phyloP scores from a whole-genome alignment of 345 rosid species.

The Euphorbia pulcherrima region DNA sequence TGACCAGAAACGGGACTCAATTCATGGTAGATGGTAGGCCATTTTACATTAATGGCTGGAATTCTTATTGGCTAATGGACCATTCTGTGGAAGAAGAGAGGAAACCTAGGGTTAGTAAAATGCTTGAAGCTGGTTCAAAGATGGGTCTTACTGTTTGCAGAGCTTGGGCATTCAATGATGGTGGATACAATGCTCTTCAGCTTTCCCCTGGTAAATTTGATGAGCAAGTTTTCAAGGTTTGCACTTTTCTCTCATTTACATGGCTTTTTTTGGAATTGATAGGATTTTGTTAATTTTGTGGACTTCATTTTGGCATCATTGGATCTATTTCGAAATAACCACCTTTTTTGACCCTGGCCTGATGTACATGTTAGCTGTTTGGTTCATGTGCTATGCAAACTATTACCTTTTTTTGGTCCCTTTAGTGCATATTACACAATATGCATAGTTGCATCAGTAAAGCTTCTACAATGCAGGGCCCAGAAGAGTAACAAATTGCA shows the following conservation, averaged over 20 bases:
- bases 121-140: constrained; percentile 74
- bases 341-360: too few species aligned
- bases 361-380: too few species aligned
- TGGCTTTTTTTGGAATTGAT: too few species aligned
- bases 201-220: constrained; percentile 81
- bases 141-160: constrained; percentile 97
- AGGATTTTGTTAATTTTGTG: neutral
- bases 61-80: constrained; percentile 94
- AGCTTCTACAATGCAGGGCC: too few species aligned
- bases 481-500: too few species aligned
- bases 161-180: constrained; percentile 96
- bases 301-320: neutral
- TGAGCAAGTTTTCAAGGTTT: constrained; percentile 83
- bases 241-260: neutral
- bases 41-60: constrained; percentile 83
- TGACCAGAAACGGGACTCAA: constrained; percentile 63
- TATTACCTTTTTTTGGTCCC: too few species aligned
- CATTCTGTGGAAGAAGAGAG: constrained; percentile 65
- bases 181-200: constrained; percentile 88
- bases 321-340: neutral
- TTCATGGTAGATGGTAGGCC: constrained; percentile 60
- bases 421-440: too few species aligned
- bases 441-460: too few species aligned
- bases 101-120: constrained; percentile 53
- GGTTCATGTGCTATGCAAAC: too few species aligned